Conservation (phyloP, 306 rosid species). For the Begonia peltatifolia region DNA sequence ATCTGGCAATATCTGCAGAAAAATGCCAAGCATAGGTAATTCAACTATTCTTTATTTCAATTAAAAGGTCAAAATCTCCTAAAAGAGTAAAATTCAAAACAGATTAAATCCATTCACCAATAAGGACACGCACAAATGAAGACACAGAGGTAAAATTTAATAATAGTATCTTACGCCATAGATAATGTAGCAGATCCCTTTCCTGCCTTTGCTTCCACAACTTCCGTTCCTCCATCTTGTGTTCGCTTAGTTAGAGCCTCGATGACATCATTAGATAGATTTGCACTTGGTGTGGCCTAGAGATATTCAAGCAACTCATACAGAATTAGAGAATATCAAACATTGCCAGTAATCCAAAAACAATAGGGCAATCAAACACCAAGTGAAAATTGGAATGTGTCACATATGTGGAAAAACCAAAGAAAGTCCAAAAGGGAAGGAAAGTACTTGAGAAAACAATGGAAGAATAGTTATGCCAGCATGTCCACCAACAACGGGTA, state of each 20-base stretch:
- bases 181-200: slow-evolving; percentile 98
- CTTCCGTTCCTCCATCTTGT: slow-evolving; percentile 98
- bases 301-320: no score
- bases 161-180: slow-evolving; percentile 70
- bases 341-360: slow-evolving; percentile 5
- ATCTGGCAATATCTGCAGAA: no score
- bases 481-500: slow-evolving; percentile 97
- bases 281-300: slow-evolving; percentile 73
- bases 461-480: slow-evolving; percentile 96
- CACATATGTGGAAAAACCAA: slow-evolving; percentile 3
- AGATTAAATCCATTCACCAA: no score
- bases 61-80: no score
- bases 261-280: slow-evolving; percentile 49
- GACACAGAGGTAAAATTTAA: no score
- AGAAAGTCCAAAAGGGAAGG: background rate
- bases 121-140: no score
- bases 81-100: no score
- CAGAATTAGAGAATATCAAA: no score
- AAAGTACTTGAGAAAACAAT: slow-evolving; percentile 75
- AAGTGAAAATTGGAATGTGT: no score
- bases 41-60: no score
- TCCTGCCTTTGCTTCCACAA: slow-evolving; percentile 98
- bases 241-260: slow-evolving; percentile 84
- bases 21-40: no score
- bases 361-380: background rate